A percentile compares a stretch with the other conserved stretches of the same genome.
Conservation (phyloP, 2,329 filamentous ascomycete genomes). For the Fusarium hostae region DNA sequence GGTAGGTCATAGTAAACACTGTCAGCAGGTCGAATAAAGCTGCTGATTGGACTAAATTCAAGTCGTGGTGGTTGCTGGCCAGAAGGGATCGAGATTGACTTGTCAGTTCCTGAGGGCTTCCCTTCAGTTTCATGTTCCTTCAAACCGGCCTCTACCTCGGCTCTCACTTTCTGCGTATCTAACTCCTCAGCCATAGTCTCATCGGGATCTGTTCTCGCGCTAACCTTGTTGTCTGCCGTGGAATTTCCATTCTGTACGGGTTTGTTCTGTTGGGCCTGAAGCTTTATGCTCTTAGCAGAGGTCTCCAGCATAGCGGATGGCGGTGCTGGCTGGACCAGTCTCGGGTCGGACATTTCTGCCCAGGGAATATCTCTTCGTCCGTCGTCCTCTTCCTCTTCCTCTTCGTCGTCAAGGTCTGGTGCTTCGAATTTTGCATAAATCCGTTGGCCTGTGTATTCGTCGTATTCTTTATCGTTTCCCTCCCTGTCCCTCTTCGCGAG, state of each 20-base stretch:
- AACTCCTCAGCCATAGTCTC: slow-evolving; percentile 41
- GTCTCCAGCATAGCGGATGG: slow-evolving; percentile 41
- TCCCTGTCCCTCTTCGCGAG: slow-evolving; percentile 77
- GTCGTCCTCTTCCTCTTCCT: slow-evolving; percentile 66
- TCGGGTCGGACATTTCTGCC: slow-evolving; percentile 73
- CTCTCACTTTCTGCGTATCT: slow-evolving; percentile 48
- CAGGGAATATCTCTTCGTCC: slow-evolving; percentile 71
- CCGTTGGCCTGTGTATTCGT: slow-evolving; percentile 75
- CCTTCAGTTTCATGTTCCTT: slow-evolving; percentile 27
- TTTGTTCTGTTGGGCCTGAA: slow-evolving; percentile 34
- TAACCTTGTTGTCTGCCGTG: slow-evolving; percentile 42
- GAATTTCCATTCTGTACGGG: slow-evolving; percentile 19
- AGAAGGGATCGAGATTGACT: slow-evolving; percentile 46
- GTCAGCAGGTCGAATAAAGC: slow-evolving; percentile 37
- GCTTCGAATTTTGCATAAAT: slow-evolving; percentile 84
- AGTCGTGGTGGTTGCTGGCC: slow-evolving; percentile 42
- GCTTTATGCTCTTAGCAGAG: slow-evolving; percentile 41
- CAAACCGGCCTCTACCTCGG: slow-evolving; percentile 38
- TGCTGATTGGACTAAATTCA: slow-evolving; percentile 40
- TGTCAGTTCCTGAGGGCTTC: slow-evolving; percentile 23
- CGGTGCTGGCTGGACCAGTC: slow-evolving; percentile 63
- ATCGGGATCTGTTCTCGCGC: slow-evolving; percentile 35
- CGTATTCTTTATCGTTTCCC: slow-evolving; percentile 67
- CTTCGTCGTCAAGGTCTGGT: slow-evolving; percentile 70
- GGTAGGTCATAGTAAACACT: too few species aligned